phyloP scores from a whole-genome alignment of 2,329 filamentous ascomycete species.

The Epichloe festucae region DNA sequence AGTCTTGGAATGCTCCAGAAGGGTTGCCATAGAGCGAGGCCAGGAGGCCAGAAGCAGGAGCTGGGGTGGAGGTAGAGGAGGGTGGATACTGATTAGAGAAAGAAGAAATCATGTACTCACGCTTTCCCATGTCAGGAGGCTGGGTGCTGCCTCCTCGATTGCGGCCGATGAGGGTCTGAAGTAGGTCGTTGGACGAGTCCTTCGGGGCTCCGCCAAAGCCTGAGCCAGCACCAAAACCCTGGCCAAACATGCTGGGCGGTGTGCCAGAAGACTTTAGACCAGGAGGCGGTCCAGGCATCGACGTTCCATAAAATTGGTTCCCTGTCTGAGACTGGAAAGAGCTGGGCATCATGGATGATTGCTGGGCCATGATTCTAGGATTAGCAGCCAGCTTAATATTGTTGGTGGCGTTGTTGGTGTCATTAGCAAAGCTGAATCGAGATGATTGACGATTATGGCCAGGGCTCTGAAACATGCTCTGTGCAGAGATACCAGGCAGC shows the following conservation, averaged over 20 bases:
- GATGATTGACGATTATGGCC: constrained; percentile 75
- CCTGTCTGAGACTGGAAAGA: constrained; percentile 45
- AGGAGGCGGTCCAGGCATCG: constrained; percentile 85
- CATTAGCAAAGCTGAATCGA: constrained; percentile 77
- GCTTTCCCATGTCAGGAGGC: constrained; percentile 79
- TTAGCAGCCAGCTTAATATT: constrained; percentile 68
- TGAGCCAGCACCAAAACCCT: constrained; percentile 61
- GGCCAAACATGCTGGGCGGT: constrained; percentile 87
- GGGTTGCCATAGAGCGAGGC: constrained; percentile 83
- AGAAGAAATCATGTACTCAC: constrained; percentile 96
- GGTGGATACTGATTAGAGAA: constrained; percentile 77
- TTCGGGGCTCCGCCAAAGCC: constrained; percentile 58
- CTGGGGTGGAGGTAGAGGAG: constrained; percentile 68
- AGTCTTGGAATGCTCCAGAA: constrained; percentile 78
- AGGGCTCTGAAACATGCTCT: constrained; percentile 39
- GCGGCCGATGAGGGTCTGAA: constrained; percentile 70
- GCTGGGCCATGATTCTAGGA: constrained; percentile 69
- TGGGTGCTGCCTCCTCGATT: constrained; percentile 55
- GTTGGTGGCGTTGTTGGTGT: constrained; percentile 37
- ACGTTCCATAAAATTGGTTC: constrained; percentile 67
- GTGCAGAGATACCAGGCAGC: constrained; percentile 42
- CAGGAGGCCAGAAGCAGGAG: constrained; percentile 82
- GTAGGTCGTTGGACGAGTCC: constrained; percentile 50
- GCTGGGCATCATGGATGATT: constrained; percentile 74
- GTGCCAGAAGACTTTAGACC: constrained; percentile 92